phyloP scores from a whole-genome alignment of 2,329 filamentous ascomycete genomes.

The Sporothrix humicola region DNA sequence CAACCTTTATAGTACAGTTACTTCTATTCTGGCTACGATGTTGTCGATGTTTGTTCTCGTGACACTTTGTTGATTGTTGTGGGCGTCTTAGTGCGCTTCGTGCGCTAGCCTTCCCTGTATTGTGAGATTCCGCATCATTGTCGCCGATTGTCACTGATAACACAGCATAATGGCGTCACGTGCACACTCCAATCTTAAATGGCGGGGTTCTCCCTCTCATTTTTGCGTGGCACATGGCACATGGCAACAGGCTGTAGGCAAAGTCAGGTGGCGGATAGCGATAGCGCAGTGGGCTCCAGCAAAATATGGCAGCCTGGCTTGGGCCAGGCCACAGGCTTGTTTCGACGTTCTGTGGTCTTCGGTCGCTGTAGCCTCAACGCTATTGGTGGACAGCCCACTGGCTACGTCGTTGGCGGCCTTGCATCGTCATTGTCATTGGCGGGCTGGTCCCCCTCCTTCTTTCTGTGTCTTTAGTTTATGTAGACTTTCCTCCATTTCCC shows the following conservation, averaged over 20 bases:
- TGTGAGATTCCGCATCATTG: slow-evolving; percentile 4
- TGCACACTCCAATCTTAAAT: not conserved
- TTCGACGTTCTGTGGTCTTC: not conserved
- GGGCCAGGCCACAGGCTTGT: slow-evolving; percentile 10
- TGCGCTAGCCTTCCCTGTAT: not conserved
- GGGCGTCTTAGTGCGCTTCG: not conserved
- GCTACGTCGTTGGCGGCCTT: slow-evolving; percentile 17
- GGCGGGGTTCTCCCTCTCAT: slow-evolving; percentile 14
- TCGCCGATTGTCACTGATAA: not conserved
- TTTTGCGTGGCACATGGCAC: slow-evolving; percentile 27
- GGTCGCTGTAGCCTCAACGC: not conserved
- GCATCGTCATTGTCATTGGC: slow-evolving; percentile 27
- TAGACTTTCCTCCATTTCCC: slow-evolving; percentile 15
- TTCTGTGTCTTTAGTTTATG: no score
- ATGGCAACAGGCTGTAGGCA: not conserved
- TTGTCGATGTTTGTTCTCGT: not conserved
- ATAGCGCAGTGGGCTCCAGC: not conserved
- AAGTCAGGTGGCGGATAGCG: slow-evolving; percentile 23
- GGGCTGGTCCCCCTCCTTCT: not conserved
- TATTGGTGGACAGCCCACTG: not conserved
- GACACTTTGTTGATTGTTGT: not conserved
- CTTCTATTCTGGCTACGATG: no score
- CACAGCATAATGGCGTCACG: not conserved
- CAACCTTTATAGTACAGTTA: no score
- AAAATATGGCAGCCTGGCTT: slow-evolving; percentile 10